Percentiles rank a stretch among this genome's conserved stretches.
These are phyloP conservation scores for Vitis vinifera DNA, from an alignment of 164 flowering plant species.

Conservation along the genomic window DNA sequence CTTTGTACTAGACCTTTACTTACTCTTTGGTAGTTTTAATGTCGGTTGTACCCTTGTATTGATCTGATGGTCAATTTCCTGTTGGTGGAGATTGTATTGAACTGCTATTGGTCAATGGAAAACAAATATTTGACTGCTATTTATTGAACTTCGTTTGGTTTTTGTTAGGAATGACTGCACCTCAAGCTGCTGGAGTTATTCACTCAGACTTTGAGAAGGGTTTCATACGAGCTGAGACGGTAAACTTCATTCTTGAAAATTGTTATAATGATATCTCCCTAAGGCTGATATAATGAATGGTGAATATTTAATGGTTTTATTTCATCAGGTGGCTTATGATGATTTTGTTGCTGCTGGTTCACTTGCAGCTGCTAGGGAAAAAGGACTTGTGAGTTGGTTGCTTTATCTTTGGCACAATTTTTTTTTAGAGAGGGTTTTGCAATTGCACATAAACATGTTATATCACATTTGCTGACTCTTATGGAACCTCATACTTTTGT, in stretches of 20 bases:
- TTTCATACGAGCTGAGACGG: slow-evolving; percentile 98
- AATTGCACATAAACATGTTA: background rate
- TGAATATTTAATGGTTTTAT: background rate
- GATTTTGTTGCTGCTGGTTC: slow-evolving; percentile 95
- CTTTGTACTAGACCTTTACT: background rate
- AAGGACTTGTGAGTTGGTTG: slow-evolving; percentile 79
- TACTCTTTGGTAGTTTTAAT: background rate
- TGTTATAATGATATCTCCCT: too few relatives aligned
- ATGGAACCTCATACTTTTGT: background rate
- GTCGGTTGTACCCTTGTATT: background rate
- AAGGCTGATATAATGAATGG: background rate
- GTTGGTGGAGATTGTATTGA: too few relatives aligned
- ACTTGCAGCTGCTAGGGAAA: slow-evolving; percentile 86
- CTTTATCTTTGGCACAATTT: slow-evolving; percentile 9
- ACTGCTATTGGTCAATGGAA: too few relatives aligned
- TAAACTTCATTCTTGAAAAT: slow-evolving; percentile 28
- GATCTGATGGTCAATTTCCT: background rate
- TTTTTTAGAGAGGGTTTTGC: background rate
- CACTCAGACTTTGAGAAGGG: slow-evolving; percentile 99
- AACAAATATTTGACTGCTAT: too few relatives aligned
- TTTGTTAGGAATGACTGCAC: slow-evolving; percentile 90
- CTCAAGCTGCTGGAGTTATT: slow-evolving; percentile 98
- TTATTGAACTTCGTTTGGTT: background rate
- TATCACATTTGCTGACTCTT: background rate
- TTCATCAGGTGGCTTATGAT: slow-evolving; percentile 76